phyloP scores from a whole-genome alignment of 257 asterid genomes.

The Solanum ossicruentum region DNA sequence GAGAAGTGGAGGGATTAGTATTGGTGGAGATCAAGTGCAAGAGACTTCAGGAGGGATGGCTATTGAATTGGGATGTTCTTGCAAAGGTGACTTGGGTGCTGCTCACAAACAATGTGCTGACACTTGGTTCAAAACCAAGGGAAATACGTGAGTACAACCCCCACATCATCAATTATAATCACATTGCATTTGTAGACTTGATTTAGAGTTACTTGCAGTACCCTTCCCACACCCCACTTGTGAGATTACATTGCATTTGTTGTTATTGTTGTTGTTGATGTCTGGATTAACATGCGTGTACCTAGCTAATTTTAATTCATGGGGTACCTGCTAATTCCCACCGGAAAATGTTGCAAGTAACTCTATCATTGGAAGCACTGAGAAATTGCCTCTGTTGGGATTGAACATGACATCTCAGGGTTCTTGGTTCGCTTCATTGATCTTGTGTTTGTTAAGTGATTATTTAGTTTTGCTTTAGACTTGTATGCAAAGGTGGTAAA shows the following conservation, averaged over 20 bases:
- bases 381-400: background rate
- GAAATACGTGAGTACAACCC: slow-evolving; percentile 33
- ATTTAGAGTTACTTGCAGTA: too few species aligned
- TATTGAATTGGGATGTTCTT: slow-evolving; percentile 35
- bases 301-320: background rate
- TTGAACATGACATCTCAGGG: background rate
- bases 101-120: slow-evolving; percentile 45
- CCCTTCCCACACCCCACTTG: background rate
- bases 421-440: background rate
- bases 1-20: slow-evolving; percentile 1
- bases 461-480: background rate
- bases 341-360: background rate
- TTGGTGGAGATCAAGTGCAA: slow-evolving; percentile 8
- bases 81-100: slow-evolving; percentile 44
- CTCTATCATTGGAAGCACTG: background rate
- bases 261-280: background rate
- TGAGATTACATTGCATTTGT: background rate
- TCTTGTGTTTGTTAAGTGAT: background rate
- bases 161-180: background rate
- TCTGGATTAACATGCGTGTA: background rate
- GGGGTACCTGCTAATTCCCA: background rate
- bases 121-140: slow-evolving; percentile 42
- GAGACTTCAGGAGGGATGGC: background rate
- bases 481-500: background rate
- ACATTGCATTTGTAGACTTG: background rate